These are phyloP conservation scores for Saccharomyces jurei DNA, from an alignment of 805 yeast species.

Conservation along the genomic window DNA sequence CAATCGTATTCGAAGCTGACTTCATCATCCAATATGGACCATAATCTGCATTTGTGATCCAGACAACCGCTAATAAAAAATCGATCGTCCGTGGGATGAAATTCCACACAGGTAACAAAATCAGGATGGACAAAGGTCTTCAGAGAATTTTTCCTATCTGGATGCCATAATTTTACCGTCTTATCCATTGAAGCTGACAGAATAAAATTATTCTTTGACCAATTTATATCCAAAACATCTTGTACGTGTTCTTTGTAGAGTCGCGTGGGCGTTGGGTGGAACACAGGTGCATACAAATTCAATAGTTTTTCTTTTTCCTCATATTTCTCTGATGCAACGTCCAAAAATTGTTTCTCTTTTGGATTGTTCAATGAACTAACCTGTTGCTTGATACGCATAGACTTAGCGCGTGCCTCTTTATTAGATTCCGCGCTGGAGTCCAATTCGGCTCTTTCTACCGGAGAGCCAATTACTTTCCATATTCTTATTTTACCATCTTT, in stretches of 20 bases:
- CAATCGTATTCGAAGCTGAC: constrained; percentile 55
- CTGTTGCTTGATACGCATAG: constrained; percentile 5
- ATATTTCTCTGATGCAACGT: constrained; percentile 1
- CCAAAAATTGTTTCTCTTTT: neutral
- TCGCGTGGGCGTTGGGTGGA: constrained; percentile 55
- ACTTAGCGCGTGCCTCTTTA: constrained; percentile 6
- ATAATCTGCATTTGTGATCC: constrained; percentile 63
- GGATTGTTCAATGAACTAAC: neutral
- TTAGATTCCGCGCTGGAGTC: constrained; percentile 13
- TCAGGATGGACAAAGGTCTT: constrained; percentile 66
- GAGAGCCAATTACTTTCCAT: constrained; percentile 75
- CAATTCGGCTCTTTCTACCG: constrained; percentile 53
- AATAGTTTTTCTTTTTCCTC: neutral
- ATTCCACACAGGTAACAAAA: constrained; percentile 70
- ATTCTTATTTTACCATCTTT: constrained; percentile 58
- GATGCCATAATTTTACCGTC: constrained; percentile 79
- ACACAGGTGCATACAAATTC: constrained; percentile 60
- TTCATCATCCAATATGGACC: constrained; percentile 73
- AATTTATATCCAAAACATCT: constrained; percentile 67
- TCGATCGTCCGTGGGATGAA: constrained; percentile 81
- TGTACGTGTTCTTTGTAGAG: constrained; percentile 59
- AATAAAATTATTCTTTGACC: constrained; percentile 83
- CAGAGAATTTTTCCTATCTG: constrained; percentile 54
- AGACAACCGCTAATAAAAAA: constrained; percentile 78
- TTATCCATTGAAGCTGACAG: constrained; percentile 78